Conservation (phyloP, 2,329 filamentous ascomycete species). For the Zymoseptoria brevis region DNA sequence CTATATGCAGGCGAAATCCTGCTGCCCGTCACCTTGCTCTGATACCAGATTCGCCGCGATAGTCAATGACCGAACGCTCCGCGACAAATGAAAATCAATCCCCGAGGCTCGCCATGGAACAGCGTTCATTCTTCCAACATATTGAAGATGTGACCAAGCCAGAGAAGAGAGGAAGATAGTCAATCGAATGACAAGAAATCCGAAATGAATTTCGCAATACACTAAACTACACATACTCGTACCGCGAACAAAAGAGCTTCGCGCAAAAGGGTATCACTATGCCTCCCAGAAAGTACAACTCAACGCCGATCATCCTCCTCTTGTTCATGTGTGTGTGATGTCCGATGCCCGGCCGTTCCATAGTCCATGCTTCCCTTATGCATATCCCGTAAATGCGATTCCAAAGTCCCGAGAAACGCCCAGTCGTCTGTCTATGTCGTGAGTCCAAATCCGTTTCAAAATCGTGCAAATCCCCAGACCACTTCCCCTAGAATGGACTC, state of each 20-base stretch:
- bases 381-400: conserved; percentile 25
- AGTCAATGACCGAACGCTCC: too few species aligned
- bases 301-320: neutral
- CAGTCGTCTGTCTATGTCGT: neutral
- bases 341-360: neutral
- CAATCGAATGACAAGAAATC: too few species aligned
- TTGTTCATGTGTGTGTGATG: neutral
- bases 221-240: neutral
- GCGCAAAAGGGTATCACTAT: neutral
- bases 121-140: too few species aligned
- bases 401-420: conserved; percentile 1
- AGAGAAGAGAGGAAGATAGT: too few species aligned
- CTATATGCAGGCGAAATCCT: too few species aligned
- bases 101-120: too few species aligned
- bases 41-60: too few species aligned
- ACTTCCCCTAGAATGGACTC: too few species aligned
- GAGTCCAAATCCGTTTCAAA: neutral
- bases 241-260: neutral
- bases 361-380: neutral
- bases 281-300: neutral
- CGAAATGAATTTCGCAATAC: neutral
- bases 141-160: too few species aligned
- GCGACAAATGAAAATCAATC: too few species aligned
- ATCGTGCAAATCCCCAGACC: neutral
- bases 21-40: too few species aligned